Evolutionary conservation across 2,329 filamentous ascomycete species (phyloP), one percentile per base, ranked within the genome.

Genomic region (Fusarium sp.): DNA sequence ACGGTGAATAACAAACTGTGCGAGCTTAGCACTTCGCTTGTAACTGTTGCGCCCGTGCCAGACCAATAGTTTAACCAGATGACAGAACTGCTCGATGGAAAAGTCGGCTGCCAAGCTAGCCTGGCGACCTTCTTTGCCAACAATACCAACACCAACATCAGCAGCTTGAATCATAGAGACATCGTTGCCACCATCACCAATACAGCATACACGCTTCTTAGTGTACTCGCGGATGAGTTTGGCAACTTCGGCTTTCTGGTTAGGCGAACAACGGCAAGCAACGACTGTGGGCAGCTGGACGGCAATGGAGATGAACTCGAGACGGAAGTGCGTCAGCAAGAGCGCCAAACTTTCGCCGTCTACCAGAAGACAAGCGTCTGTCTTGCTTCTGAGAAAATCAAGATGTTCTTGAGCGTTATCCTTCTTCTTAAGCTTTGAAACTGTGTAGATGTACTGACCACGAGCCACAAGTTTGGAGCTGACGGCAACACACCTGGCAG

Each of bases 151-250:
- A 67, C 97, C 97, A 0, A 99, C 95, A 77, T 99, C 96, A 2
- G 97, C 96, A 11, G 96, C 95, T 84, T 98, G 96, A 74, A 99
- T 99, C 96, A 99, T 99, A 74, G 92, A 95, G 8, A 99, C 96
- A 80, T 99, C 97, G 82, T 99, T 99, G 75, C 97, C 96, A 73
- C 96, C 96, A 78, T 99, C 96, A 40, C 96, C 96, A 74, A 99
- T 99, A 79, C 96, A 98, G 83, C 95, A 97, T 18, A 98, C 93
- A 17, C 97, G 92, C 82, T 98, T 98, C 81, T 93, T 94, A 23
- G 96, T 99, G 81, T 93, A 91, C 54, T 92, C 89, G 67, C 95
- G 93, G 82, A 99, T 99, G 52, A 98, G 88, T 73, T 89, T 90
- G 13, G 97, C 96, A 41, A 99, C 88, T 76, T 98, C 95, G 44